Conservation (phyloP, 352 stramenopile genomes). For the Phytopythium litorale region DNA sequence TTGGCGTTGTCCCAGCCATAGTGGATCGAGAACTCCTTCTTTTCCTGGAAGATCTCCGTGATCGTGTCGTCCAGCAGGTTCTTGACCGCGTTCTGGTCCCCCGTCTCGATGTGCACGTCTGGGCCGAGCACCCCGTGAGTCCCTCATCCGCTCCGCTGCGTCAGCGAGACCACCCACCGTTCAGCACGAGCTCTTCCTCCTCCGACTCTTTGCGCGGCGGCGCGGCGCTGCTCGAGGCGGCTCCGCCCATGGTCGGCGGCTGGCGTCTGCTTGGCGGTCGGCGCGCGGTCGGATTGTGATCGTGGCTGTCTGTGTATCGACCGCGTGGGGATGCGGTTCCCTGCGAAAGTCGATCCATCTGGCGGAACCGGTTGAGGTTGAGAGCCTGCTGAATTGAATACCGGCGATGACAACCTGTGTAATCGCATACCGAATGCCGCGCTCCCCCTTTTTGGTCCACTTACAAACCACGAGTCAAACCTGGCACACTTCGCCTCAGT, state of each 20-base stretch:
- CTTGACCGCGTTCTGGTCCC: slow-evolving; percentile 84
- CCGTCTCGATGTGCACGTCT: slow-evolving; percentile 68
- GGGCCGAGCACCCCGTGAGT: not conserved
- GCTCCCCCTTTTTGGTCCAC: slow-evolving; percentile 1
- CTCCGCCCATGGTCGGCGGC: slow-evolving; percentile 25
- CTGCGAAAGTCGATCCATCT: not conserved
- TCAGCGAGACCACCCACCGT: slow-evolving; percentile 29
- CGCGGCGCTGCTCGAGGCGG: slow-evolving; percentile 27
- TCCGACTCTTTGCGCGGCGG: slow-evolving; percentile 49
- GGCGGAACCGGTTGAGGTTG: not conserved
- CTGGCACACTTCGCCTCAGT: slow-evolving; percentile 5
- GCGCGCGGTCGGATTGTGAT: slow-evolving; percentile 11
- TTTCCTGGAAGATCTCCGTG: slow-evolving; percentile 65
- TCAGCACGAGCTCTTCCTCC: slow-evolving; percentile 60
- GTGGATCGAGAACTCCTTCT: slow-evolving; percentile 49
- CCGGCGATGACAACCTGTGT: not conserved
- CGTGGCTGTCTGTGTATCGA: slow-evolving; percentile 21
- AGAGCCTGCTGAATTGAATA: not conserved
- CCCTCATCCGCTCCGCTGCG: not conserved
- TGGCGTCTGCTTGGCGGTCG: slow-evolving; percentile 5
- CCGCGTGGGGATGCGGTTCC: slow-evolving; percentile 2
- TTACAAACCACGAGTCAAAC: too few species aligned
- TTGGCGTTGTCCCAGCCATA: slow-evolving; percentile 86
- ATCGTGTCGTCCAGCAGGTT: slow-evolving; percentile 85
- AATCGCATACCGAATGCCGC: not conserved